Percentiles rank a stretch among this genome's conserved stretches.
Conservation (phyloP, 1,284 basidiomycete genomes). For the Tilletia indica region DNA sequence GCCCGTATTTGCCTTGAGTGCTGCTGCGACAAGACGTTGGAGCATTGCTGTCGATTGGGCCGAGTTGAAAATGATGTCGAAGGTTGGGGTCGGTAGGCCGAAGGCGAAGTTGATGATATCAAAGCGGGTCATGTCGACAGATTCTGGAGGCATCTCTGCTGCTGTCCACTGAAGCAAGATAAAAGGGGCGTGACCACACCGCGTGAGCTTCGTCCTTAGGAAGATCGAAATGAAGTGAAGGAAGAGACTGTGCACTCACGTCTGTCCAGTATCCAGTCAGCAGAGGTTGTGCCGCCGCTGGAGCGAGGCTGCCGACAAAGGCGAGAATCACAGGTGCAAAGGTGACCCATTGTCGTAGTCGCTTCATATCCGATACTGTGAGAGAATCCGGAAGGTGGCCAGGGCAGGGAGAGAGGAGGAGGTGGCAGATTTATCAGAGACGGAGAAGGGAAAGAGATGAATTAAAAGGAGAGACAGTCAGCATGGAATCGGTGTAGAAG, state of each 20-base stretch:
- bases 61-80: slow-evolving; percentile 27
- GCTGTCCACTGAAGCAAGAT: slow-evolving; percentile 30
- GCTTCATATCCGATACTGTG: too few species aligned
- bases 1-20: slow-evolving; percentile 24
- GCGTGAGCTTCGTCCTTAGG: too few species aligned
- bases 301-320: background rate
- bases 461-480: too few species aligned
- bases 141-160: slow-evolving; percentile 27
- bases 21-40: slow-evolving; percentile 33
- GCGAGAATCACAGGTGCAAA: background rate
- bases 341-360: background rate
- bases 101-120: slow-evolving; percentile 49
- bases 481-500: too few species aligned
- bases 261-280: slow-evolving; percentile 18
- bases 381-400: too few species aligned
- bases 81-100: slow-evolving; percentile 34
- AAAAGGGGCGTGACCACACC: background rate
- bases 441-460: too few species aligned
- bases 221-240: background rate
- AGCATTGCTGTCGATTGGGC: slow-evolving; percentile 25
- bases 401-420: too few species aligned
- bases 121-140: slow-evolving; percentile 40
- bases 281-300: background rate
- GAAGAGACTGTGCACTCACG: slow-evolving; percentile 13
- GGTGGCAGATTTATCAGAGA: too few species aligned